A percentile compares a stretch with the other conserved stretches of the same genome.
Evolutionary conservation across 768 basidiomycete species (phyloP).

Genomic region (Mycena galericulata): DNA sequence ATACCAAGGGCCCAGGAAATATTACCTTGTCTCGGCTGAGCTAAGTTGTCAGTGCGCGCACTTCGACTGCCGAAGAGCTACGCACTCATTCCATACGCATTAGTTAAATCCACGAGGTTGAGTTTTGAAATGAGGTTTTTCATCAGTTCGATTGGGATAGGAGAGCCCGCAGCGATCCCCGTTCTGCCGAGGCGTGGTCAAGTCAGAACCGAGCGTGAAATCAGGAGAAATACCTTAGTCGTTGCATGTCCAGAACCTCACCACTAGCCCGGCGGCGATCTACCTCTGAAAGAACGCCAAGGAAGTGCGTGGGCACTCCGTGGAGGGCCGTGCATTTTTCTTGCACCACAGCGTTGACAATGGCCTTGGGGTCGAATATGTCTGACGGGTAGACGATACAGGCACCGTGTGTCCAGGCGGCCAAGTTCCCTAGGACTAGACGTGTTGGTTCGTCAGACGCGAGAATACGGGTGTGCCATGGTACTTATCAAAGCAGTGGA

Average conservation of each 20-base stretch:
- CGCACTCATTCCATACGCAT: constrained; percentile 91
- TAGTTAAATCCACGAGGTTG: constrained; percentile 78
- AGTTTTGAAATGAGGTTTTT: constrained; percentile 73
- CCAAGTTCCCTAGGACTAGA: constrained; percentile 84
- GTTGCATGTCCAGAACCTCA: constrained; percentile 58
- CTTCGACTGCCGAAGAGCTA: constrained; percentile 31
- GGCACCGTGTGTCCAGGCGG: constrained; percentile 80
- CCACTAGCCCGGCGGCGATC: constrained; percentile 62
- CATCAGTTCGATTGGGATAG: constrained; percentile 86
- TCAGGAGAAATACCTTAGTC: constrained; percentile 59
- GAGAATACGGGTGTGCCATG: neutral
- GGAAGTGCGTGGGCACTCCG: constrained; percentile 89
- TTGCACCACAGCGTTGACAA: constrained; percentile 75
- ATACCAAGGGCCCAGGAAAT: neutral
- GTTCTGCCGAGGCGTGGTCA: constrained; percentile 59
- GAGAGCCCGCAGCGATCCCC: constrained; percentile 85
- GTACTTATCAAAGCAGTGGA: constrained; percentile 92
- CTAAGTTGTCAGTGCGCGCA: constrained; percentile 2
- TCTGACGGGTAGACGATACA: constrained; percentile 82
- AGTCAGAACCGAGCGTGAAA: neutral
- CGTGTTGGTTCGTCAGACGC: constrained; percentile 55
- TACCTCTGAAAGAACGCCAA: constrained; percentile 78
- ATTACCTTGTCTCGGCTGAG: constrained; percentile 78
- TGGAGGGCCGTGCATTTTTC: constrained; percentile 85
- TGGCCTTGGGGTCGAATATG: constrained; percentile 69